Percentiles rank a stretch among this genome's conserved stretches.
Conservation (phyloP, 192 early-diverging fungal genomes). For the Coemansia sp. region DNA sequence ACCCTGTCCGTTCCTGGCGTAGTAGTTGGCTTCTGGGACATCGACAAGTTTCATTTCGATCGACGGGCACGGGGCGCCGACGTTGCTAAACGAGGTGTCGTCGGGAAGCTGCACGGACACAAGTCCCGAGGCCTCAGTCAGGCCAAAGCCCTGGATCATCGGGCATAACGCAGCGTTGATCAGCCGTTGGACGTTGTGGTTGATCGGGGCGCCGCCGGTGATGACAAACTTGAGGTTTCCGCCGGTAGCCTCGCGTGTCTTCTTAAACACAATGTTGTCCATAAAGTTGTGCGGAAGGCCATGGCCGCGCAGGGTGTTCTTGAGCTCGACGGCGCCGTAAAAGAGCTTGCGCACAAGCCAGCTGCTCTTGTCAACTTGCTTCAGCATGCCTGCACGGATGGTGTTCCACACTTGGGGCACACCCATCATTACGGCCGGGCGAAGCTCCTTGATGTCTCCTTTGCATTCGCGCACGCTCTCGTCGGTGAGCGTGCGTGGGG, state of each 20-base stretch:
- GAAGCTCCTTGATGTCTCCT: conserved; percentile 76
- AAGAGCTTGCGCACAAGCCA: conserved; percentile 71
- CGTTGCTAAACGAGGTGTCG: conserved; percentile 60
- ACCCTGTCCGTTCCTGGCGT: conserved; percentile 69
- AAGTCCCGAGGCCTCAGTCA: conserved; percentile 79
- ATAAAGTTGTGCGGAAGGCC: conserved; percentile 66
- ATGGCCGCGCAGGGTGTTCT: conserved; percentile 58
- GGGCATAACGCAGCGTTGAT: conserved; percentile 75
- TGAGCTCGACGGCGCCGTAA: conserved; percentile 69
- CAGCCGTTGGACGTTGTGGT: conserved; percentile 82
- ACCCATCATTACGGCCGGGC: conserved; percentile 75
- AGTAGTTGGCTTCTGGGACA: conserved; percentile 69
- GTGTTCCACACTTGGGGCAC: conserved; percentile 85
- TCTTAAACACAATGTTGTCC: conserved; percentile 82
- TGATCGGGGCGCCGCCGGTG: conserved; percentile 89
- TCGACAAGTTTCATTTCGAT: conserved; percentile 84
- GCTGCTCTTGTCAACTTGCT: conserved; percentile 61
- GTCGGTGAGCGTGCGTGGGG: conserved; percentile 69
- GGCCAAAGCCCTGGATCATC: conserved; percentile 83
- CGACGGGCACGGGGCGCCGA: conserved; percentile 75
- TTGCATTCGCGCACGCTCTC: conserved; percentile 71
- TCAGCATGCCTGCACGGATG: conserved; percentile 83
- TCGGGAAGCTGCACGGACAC: conserved; percentile 64
- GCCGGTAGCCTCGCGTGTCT: conserved; percentile 83
- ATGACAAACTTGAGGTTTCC: conserved; percentile 82